Base-by-base conservation (phyloP, 345 rosid genomes). In the Linum lewisii region DNA sequence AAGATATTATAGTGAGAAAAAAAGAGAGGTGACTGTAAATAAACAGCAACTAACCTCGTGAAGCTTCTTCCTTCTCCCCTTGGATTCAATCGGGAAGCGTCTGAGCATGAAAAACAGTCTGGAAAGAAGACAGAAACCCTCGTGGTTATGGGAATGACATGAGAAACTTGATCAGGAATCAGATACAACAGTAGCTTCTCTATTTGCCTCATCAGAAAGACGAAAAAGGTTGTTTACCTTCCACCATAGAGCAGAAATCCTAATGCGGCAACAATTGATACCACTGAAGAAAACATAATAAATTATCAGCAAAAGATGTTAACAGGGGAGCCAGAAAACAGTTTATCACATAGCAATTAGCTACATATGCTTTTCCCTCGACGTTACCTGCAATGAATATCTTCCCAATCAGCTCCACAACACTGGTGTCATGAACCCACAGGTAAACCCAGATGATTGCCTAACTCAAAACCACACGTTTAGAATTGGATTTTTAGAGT, bases 231-330 rank as follows among this genome's bases (percentile, higher is more conserved):
- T 14, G 66, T 69, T 80, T 57, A 90, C 99, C 99, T 90, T 87
- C 99, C 99, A 66, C 99, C 99, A 63, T 84, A 94, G 2, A 87
- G 79, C 83, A 90, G 75, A 84, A 90, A 94, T 57, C 97, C 96
- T 65, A 86, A 66, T 21, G 99, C 95, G 50, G 97, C 99, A 32
- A 90, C 59, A 69, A 87, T 80, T 24, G 99, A 94, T 44, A 94
- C 82, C 80, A 74, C 99, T 94, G 83, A 29, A 67, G 67, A 24
- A 65, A 38, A 63, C 5, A 66, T 25, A 22, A 25, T 20, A 54
- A 21, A 42, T 29, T 5, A 62, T 74, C 45, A 66, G 59, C 21
- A 49, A 4, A 15, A 38, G 7, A 23, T 55, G 34, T 24, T 59
- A 55, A 25, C 13, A 55, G 8, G 59, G 63, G 32, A 71, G 47